These are phyloP conservation scores for Fistulifera pelliculosa DNA, from an alignment of 108 stramenopile species.

Conservation along the genomic window DNA sequence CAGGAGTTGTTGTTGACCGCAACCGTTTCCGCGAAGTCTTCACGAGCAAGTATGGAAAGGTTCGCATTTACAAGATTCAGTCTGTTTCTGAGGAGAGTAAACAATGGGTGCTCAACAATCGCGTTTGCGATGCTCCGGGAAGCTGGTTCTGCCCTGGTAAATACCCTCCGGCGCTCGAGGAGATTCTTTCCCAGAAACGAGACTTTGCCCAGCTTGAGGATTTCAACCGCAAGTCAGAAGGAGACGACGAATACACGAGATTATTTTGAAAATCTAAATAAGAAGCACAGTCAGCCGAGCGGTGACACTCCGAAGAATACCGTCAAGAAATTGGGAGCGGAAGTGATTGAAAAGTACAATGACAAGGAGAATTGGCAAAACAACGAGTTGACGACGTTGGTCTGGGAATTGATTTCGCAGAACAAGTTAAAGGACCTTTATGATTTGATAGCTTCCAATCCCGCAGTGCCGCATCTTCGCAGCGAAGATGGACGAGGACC, in stretches of 20 bases:
- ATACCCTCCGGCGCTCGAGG: constrained; percentile 83
- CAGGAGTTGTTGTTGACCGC: constrained; percentile 70
- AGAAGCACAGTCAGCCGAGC: constrained; percentile 4
- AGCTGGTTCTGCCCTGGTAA: constrained; percentile 87
- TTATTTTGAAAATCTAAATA: constrained; percentile 77
- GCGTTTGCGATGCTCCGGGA: constrained; percentile 77
- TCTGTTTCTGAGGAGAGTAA: constrained; percentile 83
- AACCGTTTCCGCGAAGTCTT: constrained; percentile 82
- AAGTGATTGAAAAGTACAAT: constrained; percentile 56
- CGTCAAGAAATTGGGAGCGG: constrained; percentile 21
- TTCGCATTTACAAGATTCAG: constrained; percentile 92
- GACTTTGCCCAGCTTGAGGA: constrained; percentile 88
- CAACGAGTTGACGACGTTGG: constrained; percentile 41
- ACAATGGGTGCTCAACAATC: constrained; percentile 72
- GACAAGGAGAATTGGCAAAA: constrained; percentile 49
- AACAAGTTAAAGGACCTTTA: constrained; percentile 31
- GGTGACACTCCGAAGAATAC: not conserved
- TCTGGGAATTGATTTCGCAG: constrained; percentile 59
- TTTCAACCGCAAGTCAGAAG: constrained; percentile 62
- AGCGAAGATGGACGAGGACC: constrained; percentile 56
- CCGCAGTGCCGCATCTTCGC: constrained; percentile 49
- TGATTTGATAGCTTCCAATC: constrained; percentile 30
- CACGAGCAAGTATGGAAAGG: constrained; percentile 89
- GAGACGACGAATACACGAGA: constrained; percentile 65
- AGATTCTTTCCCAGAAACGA: constrained; percentile 69